Evolutionary conservation across 177 flowering plant species (phyloP).

Genomic region (Telopea speciosissima): DNA sequence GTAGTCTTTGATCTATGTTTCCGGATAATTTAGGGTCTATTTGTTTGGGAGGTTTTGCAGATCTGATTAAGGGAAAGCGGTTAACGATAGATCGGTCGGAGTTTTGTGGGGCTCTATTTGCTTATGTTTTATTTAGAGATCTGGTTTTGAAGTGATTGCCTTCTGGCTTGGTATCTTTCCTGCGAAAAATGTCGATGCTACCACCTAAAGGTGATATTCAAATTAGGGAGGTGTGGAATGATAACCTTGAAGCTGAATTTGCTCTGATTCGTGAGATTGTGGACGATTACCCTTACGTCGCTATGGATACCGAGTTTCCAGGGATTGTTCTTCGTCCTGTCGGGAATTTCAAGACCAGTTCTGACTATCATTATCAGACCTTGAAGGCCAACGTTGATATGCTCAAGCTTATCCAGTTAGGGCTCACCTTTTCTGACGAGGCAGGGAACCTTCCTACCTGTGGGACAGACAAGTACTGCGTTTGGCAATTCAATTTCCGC

Average conservation of each 20-base stretch:
- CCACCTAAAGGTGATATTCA: conserved; percentile 33
- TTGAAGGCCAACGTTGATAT: conserved; percentile 59
- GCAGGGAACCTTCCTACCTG: conserved; percentile 59
- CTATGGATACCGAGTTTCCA: conserved; percentile 73
- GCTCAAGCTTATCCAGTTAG: conserved; percentile 63
- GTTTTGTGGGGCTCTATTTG: conserved; percentile 4
- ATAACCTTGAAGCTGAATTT: conserved; percentile 45
- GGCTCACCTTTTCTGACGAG: conserved; percentile 68
- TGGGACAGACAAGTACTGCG: conserved; percentile 43
- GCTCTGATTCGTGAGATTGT: conserved; percentile 40
- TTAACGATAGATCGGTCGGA: neutral
- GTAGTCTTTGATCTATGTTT: no score
- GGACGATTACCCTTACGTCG: conserved; percentile 49
- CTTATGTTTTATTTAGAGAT: conserved; percentile 1
- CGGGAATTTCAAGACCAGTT: conserved; percentile 44
- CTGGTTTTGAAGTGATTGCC: conserved; percentile 1
- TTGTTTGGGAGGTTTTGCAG: neutral
- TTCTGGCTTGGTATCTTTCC: neutral
- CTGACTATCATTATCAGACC: conserved; percentile 49
- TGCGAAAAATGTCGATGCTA: conserved; percentile 24
- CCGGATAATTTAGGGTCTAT: neutral
- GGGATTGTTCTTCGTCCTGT: conserved; percentile 63
- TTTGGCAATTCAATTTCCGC: conserved; percentile 71
- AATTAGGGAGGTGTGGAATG: conserved; percentile 50
- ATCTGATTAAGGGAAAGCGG: neutral